Conservation (phyloP, 257 asterid species). For the Ehretia macrophylla region DNA sequence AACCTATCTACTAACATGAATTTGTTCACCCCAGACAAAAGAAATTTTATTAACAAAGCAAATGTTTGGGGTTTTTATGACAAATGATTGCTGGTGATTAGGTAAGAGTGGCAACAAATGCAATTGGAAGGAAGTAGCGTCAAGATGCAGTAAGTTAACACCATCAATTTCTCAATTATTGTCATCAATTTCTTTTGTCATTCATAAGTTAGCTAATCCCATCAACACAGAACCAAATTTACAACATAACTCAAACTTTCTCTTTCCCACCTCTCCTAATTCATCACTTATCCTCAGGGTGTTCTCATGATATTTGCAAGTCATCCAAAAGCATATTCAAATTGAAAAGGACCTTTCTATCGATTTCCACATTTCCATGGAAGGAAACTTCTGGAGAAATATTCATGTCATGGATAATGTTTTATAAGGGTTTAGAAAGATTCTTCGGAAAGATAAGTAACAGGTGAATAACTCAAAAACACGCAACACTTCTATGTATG, state of each 20-base stretch:
- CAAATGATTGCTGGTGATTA: too few species aligned
- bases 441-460: neutral
- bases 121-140: too few species aligned
- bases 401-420: too few species aligned
- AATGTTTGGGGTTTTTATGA: too few species aligned
- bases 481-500: too few species aligned
- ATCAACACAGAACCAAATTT: neutral
- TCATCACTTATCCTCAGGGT: neutral
- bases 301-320: neutral
- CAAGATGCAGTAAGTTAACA: neutral
- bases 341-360: neutral
- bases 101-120: too few species aligned
- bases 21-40: too few species aligned
- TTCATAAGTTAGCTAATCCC: neutral
- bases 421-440: too few species aligned
- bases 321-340: neutral
- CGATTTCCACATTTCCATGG: neutral
- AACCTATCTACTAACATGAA: too few species aligned
- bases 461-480: neutral
- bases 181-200: neutral
- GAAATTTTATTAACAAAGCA: too few species aligned
- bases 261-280: neutral
- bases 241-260: neutral
- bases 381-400: too few species aligned
- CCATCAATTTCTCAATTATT: too few species aligned